A percentile compares a stretch with the other conserved stretches of the same genome.
Conservation (phyloP, 768 basidiomycete species). For the Filobasidium wieringae region DNA sequence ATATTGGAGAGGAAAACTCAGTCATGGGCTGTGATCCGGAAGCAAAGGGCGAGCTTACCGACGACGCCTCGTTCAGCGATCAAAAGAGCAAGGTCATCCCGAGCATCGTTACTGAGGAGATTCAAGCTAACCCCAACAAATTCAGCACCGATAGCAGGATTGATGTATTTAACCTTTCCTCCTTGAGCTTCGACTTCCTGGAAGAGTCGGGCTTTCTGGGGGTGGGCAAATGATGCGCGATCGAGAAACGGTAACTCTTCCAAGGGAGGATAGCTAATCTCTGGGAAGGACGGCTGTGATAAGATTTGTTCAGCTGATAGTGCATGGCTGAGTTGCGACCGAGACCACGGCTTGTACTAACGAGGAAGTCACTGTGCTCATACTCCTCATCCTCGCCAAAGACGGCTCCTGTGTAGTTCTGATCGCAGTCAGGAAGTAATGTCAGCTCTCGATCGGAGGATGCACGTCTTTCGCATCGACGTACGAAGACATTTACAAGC, state of each 20-base stretch:
- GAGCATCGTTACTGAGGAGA: constrained; percentile 27
- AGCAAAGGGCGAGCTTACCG: constrained; percentile 17
- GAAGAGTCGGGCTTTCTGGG: constrained; percentile 24
- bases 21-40: neutral
- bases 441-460: neutral
- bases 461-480: neutral
- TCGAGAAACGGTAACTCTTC: constrained; percentile 17
- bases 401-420: constrained; percentile 15
- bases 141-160: constrained; percentile 28
- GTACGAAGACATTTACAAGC: constrained; percentile 15
- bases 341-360: neutral
- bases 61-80: constrained; percentile 36
- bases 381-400: constrained; percentile 15
- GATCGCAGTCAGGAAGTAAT: neutral
- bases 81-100: constrained; percentile 35
- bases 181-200: constrained; percentile 28
- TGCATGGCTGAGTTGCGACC: neutral
- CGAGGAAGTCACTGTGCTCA: constrained; percentile 10
- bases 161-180: constrained; percentile 27
- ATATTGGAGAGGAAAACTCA: neutral
- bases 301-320: neutral
- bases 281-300: constrained; percentile 13
- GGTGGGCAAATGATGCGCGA: constrained; percentile 29
- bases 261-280: constrained; percentile 9
- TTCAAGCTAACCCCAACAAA: constrained; percentile 30